These are phyloP conservation scores for Aspergillus bertholletiae DNA, from an alignment of 495 filamentous ascomycete species.

Conservation along the genomic window DNA sequence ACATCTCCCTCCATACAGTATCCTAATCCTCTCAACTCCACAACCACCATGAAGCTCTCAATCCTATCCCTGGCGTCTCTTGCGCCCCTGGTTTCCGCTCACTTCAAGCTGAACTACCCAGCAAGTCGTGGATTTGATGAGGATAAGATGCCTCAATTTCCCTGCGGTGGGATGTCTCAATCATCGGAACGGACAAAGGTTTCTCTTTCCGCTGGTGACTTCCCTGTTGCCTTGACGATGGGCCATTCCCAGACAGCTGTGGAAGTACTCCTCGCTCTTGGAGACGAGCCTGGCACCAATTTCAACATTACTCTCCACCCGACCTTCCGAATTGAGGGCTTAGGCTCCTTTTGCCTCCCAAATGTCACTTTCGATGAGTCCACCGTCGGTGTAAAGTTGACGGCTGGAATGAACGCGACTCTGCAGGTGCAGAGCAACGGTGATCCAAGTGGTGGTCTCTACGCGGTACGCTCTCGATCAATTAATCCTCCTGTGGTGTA, in stretches of 20 bases:
- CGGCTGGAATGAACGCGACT: constrained; percentile 57
- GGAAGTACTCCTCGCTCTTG: constrained; percentile 54
- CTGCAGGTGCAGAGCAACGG: constrained; percentile 58
- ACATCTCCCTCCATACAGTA: too few relatives aligned
- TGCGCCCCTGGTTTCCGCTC: constrained; percentile 46
- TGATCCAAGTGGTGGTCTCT: constrained; percentile 50
- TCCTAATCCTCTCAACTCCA: too few relatives aligned
- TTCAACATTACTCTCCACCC: constrained; percentile 53
- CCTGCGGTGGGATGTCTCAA: constrained; percentile 55
- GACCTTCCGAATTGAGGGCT: constrained; percentile 47
- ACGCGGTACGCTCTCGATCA: constrained; percentile 42
- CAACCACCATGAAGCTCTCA: constrained; percentile 22
- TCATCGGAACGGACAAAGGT: constrained; percentile 48
- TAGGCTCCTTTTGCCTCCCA: constrained; percentile 55
- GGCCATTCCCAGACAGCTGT: constrained; percentile 53
- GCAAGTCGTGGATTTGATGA: constrained; percentile 52
- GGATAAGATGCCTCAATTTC: constrained; percentile 44
- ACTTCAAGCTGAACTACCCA: constrained; percentile 60
- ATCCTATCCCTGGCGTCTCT: constrained; percentile 27
- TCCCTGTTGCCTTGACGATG: constrained; percentile 52
- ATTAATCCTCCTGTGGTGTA: not conserved
- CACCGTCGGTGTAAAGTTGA: constrained; percentile 26
- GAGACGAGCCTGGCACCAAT: constrained; percentile 45
- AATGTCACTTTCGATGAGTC: constrained; percentile 37
- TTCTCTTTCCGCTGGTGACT: constrained; percentile 42